Evolutionary conservation across 805 yeast genomes (phyloP), one percentile per base, ranked within the genome.

Genomic region (Tetrapisispora taiwanensis): DNA sequence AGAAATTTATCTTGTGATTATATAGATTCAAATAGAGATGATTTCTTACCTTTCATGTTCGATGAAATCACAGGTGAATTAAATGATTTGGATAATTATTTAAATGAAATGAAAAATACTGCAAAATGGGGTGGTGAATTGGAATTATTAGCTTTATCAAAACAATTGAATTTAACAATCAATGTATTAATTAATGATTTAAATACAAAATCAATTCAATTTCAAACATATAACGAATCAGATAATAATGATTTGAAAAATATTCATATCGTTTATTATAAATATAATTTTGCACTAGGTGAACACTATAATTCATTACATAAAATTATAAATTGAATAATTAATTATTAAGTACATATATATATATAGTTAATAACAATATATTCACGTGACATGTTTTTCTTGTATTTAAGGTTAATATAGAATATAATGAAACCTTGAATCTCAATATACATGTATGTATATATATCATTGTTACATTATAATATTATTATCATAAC

Each of bases 91-190:
- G 80, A 75, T 32, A 76, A 75, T 19, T 92, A 92, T 60, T 74
- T 85, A 3, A 62, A 68, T 3, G 81, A 79, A 49, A 71, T 90
- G 46, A 83, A 75, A 47, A 69, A 62, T n/a, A 86, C 95, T 0
- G 79, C 95, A 0, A 76, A 84, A 70, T 90, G 98, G 98, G 98
- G 98, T 22, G 92, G 95, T 8, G 97, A 92, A 54, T 69, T 87
- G 69, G 98, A 90, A 67, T 79, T 90, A 17, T 62, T 85, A 57
- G 96, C 97, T 0, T 68, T 89, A 34, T 73, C 94, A 1, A 72
- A 77, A 47, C 76, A 75, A n/a, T 84, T 72, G 53, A 71, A 80
- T 47, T 78, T 84, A 52, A 84, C 88, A 0, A 76, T 90, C n/a
- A 71, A 79, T 39, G 80, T 90, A 10, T 70, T 81, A 66, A 78